These are phyloP conservation scores for Elymus sibiricus DNA, from an alignment of 176 grass and related monocot species.

Conservation along the genomic window DNA sequence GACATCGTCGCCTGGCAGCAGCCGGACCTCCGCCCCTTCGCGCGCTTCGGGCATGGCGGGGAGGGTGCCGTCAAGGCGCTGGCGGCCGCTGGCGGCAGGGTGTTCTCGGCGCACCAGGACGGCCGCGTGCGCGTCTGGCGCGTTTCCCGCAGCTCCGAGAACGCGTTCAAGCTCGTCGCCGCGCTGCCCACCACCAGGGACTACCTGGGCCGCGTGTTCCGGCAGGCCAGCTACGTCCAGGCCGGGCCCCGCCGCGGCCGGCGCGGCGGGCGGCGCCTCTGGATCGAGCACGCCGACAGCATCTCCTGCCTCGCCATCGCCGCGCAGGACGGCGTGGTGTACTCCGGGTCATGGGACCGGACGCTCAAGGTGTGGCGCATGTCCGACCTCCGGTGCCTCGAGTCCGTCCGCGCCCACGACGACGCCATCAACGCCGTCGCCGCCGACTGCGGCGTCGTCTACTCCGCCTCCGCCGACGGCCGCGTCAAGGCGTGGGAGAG, in stretches of 20 bases:
- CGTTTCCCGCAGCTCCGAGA: slow-evolving; percentile 61
- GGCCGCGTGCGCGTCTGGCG: slow-evolving; percentile 87
- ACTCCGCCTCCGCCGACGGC: slow-evolving; percentile 78
- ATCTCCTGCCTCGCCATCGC: slow-evolving; percentile 94
- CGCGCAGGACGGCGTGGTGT: slow-evolving; percentile 59
- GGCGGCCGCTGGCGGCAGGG: slow-evolving; percentile 40
- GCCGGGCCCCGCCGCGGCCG: slow-evolving; percentile 16
- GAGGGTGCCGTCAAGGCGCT: slow-evolving; percentile 87
- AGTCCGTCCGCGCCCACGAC: slow-evolving; percentile 90
- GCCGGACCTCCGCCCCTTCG: slow-evolving; percentile 74
- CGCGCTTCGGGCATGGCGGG: slow-evolving; percentile 64
- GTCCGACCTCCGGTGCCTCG: slow-evolving; percentile 79
- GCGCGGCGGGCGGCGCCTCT: slow-evolving; percentile 51
- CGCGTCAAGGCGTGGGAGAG: slow-evolving; percentile 81
- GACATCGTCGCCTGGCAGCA: slow-evolving; percentile 93
- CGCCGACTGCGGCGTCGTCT: slow-evolving; percentile 42
- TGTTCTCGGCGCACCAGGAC: slow-evolving; percentile 96
- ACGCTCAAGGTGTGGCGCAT: slow-evolving; percentile 89
- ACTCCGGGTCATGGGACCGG: slow-evolving; percentile 84
- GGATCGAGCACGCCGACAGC: slow-evolving; percentile 98
- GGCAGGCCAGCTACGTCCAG: slow-evolving; percentile 72
- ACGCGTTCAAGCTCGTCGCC: slow-evolving; percentile 72
- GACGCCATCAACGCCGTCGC: slow-evolving; percentile 78
- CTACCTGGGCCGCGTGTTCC: slow-evolving; percentile 63
- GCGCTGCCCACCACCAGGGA: slow-evolving; percentile 77